Percentiles rank a stretch among this genome's conserved stretches.
Conservation (phyloP, 2,329 filamentous ascomycete species). For the Scleromitrula shiraiana region DNA sequence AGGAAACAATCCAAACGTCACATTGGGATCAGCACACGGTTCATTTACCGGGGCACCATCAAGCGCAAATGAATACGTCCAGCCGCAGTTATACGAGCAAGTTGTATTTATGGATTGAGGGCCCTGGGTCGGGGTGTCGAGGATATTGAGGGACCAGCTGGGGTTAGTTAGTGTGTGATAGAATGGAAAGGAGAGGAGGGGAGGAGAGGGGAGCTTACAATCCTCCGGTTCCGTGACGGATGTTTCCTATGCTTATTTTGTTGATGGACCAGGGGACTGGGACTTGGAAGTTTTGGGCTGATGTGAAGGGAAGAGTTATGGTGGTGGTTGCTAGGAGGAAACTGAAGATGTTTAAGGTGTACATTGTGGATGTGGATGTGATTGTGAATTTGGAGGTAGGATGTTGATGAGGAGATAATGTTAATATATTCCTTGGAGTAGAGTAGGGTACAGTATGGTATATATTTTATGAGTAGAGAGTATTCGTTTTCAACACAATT, state of each 20-base stretch:
- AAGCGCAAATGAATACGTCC: conserved; percentile 13
- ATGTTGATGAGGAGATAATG: too few relatives aligned
- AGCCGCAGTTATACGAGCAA: conserved; percentile 9
- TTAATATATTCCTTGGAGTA: too few relatives aligned
- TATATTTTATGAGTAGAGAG: too few relatives aligned
- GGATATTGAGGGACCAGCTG: conserved; percentile 17
- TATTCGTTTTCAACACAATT: too few relatives aligned
- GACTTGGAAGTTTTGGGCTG: conserved; percentile 7
- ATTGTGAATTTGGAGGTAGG: too few relatives aligned
- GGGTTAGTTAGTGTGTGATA: background rate
- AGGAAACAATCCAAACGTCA: conserved; percentile 18
- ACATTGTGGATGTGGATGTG: too few relatives aligned
- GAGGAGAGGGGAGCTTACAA: conserved; percentile 8
- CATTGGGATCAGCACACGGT: conserved; percentile 14
- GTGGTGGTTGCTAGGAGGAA: too few relatives aligned
- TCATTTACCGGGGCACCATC: conserved; percentile 11
- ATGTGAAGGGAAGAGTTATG: too few relatives aligned
- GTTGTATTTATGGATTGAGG: conserved; percentile 19
- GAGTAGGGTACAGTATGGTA: too few relatives aligned
- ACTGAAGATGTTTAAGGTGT: too few relatives aligned
- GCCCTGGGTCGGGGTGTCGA: conserved; percentile 13
- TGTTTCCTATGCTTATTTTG: conserved; percentile 12
- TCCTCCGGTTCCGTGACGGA: conserved; percentile 17
- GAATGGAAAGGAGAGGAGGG: background rate
- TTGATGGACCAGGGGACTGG: conserved; percentile 15